Evolutionary conservation across 2,329 filamentous ascomycete species (phyloP).

Genomic region (Fonsecaea multimorphosa): DNA sequence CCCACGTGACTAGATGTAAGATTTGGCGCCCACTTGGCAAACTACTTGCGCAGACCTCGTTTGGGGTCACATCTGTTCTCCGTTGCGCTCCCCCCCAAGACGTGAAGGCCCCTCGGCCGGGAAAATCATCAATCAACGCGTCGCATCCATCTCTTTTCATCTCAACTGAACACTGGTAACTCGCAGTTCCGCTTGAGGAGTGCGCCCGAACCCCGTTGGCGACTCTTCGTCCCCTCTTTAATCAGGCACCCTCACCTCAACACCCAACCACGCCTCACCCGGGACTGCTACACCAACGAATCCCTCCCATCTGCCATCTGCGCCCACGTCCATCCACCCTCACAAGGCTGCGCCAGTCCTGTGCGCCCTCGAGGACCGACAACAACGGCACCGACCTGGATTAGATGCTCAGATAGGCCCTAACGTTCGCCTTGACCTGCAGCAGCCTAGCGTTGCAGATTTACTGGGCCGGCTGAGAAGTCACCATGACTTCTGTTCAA

Average conservation of each 20-base stretch:
- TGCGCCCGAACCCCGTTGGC: slow-evolving; percentile 28
- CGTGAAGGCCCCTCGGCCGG: slow-evolving; percentile 34
- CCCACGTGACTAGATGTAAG: background rate
- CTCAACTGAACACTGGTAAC: slow-evolving; percentile 27
- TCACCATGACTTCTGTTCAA: slow-evolving; percentile 81
- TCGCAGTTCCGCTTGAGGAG: slow-evolving; percentile 30
- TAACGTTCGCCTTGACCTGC: slow-evolving; percentile 23
- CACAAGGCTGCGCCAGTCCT: slow-evolving; percentile 30
- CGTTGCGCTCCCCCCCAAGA: slow-evolving; percentile 24
- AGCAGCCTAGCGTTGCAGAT: slow-evolving; percentile 13
- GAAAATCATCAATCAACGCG: slow-evolving; percentile 39
- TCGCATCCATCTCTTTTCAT: slow-evolving; percentile 37
- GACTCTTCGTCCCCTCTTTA: slow-evolving; percentile 37
- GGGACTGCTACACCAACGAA: slow-evolving; percentile 15
- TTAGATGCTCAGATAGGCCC: slow-evolving; percentile 23
- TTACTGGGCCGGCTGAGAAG: slow-evolving; percentile 18
- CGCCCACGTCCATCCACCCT: slow-evolving; percentile 45
- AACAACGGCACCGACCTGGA: slow-evolving; percentile 3
- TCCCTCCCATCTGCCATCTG: slow-evolving; percentile 26
- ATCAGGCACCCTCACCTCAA: slow-evolving; percentile 29
- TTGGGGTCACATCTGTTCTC: slow-evolving; percentile 21
- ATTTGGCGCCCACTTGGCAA: slow-evolving; percentile 8
- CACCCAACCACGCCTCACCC: slow-evolving; percentile 26
- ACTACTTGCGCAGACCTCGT: slow-evolving; percentile 15
- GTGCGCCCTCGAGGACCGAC: slow-evolving; percentile 15